Conservation (phyloP, 306 rosid genomes). For the Lagenaria siceraria region DNA sequence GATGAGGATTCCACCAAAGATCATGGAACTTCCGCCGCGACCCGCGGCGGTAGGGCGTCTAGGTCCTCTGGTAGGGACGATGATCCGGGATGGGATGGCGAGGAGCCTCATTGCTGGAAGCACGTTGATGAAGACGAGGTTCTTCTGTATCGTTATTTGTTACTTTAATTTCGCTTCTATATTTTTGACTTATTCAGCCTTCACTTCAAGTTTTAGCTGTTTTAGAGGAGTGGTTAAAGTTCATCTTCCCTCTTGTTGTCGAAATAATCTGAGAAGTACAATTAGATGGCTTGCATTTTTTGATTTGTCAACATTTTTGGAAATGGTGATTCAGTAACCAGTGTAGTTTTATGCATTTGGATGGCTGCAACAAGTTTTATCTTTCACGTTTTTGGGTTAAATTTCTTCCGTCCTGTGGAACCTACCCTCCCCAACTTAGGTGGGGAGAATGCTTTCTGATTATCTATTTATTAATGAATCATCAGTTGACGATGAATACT, state of each 20-base stretch:
- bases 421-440: not conserved
- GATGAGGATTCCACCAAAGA: conserved; percentile 56
- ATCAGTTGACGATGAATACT: not conserved
- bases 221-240: not conserved
- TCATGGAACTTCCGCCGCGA: conserved; percentile 20
- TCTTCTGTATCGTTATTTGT: conserved; percentile 6
- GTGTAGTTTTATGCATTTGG: not conserved
- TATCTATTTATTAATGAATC: not conserved
- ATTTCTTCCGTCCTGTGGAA: not conserved
- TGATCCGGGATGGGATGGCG: conserved; percentile 76
- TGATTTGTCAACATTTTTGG: not conserved
- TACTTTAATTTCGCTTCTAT: not conserved
- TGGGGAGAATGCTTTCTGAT: not conserved
- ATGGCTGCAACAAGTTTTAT: not conserved
- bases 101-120: conserved; percentile 85
- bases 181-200: not conserved
- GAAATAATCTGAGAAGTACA: not conserved
- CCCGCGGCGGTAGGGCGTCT: conserved; percentile 20
- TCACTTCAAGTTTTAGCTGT: not conserved
- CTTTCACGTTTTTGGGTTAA: not conserved
- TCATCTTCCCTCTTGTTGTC: not conserved
- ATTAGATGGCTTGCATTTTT: not conserved
- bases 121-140: conserved; percentile 91
- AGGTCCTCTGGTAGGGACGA: conserved; percentile 32
- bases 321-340: not conserved